Conservation (phyloP, 768 basidiomycete genomes). For the Calocera viscosa region DNA sequence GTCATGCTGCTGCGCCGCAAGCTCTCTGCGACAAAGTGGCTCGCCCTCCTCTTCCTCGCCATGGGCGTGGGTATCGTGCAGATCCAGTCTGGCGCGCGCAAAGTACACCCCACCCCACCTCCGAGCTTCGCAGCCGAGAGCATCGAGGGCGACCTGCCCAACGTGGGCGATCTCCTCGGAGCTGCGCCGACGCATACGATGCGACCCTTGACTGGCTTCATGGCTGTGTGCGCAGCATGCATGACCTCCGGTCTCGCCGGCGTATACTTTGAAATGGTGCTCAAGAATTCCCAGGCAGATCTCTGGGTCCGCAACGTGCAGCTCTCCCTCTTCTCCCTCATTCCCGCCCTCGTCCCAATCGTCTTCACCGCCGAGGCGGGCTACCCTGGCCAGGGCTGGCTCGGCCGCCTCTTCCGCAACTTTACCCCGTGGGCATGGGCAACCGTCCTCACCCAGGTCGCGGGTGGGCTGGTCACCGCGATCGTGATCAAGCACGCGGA, state of each 20-base stretch:
- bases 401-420: constrained; percentile 56
- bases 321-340: constrained; percentile 82
- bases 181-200: constrained; percentile 39
- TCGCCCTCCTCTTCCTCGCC: constrained; percentile 71
- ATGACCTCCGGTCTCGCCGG: constrained; percentile 92
- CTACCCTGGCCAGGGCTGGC: constrained; percentile 25
- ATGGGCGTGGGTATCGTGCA: constrained; percentile 85
- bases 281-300: constrained; percentile 79
- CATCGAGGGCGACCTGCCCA: constrained; percentile 17
- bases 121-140: constrained; percentile 6
- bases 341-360: constrained; percentile 75
- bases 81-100: constrained; percentile 48
- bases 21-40: constrained; percentile 65
- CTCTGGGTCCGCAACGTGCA: constrained; percentile 97
- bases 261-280: constrained; percentile 96
- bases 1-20: constrained; percentile 69
- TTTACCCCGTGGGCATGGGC: constrained; percentile 89
- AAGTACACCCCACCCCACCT: constrained; percentile 9
- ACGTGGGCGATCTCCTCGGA: constrained; percentile 26
- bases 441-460: constrained; percentile 73
- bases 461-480: constrained; percentile 86
- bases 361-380: constrained; percentile 33
- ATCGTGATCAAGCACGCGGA: constrained; percentile 90
- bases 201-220: constrained; percentile 73
- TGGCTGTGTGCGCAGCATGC: constrained; percentile 82